Evolutionary conservation across 371 early-diverging fungal species (phyloP).

Genomic region (Thermomucor indicae-seudaticae): DNA sequence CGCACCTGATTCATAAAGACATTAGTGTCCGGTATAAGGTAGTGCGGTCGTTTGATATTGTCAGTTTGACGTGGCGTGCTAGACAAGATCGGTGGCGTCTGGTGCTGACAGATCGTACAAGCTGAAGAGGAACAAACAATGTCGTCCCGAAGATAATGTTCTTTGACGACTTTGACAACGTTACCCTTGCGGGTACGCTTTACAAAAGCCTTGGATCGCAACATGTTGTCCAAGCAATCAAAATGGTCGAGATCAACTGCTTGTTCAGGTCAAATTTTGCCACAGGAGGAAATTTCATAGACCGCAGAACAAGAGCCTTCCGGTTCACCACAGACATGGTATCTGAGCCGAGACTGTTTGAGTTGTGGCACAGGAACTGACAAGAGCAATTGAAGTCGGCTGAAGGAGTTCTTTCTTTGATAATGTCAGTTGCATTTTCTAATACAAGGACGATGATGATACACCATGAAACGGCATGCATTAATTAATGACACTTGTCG

Average conservation of each 20-base stretch:
- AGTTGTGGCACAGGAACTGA: too few species aligned
- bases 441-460: too few species aligned
- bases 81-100: conserved; percentile 35
- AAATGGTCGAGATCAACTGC: not conserved
- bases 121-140: conserved; percentile 74
- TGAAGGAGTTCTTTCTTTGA: too few species aligned
- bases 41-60: conserved; percentile 57
- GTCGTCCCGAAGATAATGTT: conserved; percentile 96
- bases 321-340: too few species aligned
- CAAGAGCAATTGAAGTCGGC: too few species aligned
- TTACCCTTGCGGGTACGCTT: conserved; percentile 86
- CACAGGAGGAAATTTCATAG: too few species aligned
- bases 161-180: conserved; percentile 90
- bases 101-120: conserved; percentile 57
- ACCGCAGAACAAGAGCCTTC: too few species aligned
- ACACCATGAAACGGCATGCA: too few species aligned
- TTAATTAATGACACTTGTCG: too few species aligned
- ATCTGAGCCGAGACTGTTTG: too few species aligned
- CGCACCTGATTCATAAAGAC: conserved; percentile 88
- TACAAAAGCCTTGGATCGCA: conserved; percentile 65
- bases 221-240: conserved; percentile 16
- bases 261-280: not conserved
- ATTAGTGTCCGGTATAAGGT: conserved; percentile 93
- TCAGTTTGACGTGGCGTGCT: conserved; percentile 43
- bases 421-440: too few species aligned